Conservation (phyloP, 83 land plant species). For the Larix sibirica region DNA sequence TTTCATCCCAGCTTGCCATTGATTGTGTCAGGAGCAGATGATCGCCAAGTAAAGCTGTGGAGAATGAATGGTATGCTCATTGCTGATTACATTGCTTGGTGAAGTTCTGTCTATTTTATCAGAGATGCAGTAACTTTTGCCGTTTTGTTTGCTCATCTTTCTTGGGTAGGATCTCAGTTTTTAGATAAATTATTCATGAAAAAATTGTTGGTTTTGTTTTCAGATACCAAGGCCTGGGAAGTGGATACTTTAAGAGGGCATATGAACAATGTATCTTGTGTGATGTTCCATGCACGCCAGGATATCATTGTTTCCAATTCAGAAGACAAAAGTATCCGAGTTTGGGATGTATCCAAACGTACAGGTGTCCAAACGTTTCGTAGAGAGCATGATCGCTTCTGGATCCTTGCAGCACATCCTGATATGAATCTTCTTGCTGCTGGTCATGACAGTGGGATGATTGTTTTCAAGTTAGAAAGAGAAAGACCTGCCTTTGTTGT, state of each 20-base stretch:
- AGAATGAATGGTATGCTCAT: conserved; percentile 74
- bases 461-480: conserved; percentile 80
- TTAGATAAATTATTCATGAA: background rate
- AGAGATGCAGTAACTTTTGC: background rate
- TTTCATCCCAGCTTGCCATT: conserved; percentile 76
- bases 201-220: background rate
- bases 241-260: conserved; percentile 83
- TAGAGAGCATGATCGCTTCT: conserved; percentile 79
- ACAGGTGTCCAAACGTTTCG: conserved; percentile 77
- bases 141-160: background rate
- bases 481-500: conserved; percentile 78
- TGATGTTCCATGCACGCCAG: conserved; percentile 83
- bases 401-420: conserved; percentile 80
- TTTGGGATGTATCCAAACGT: conserved; percentile 78
- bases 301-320: conserved; percentile 84
- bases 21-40: conserved; percentile 84
- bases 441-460: conserved; percentile 92
- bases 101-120: background rate
- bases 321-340: conserved; percentile 84
- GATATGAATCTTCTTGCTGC: conserved; percentile 90
- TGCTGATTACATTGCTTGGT: background rate
- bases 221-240: conserved; percentile 90
- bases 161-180: background rate
- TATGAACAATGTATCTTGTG: conserved; percentile 82
- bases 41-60: conserved; percentile 83